Base-by-base conservation (phyloP, 2,329 filamentous ascomycete species). In the Claviceps fusiformis region DNA sequence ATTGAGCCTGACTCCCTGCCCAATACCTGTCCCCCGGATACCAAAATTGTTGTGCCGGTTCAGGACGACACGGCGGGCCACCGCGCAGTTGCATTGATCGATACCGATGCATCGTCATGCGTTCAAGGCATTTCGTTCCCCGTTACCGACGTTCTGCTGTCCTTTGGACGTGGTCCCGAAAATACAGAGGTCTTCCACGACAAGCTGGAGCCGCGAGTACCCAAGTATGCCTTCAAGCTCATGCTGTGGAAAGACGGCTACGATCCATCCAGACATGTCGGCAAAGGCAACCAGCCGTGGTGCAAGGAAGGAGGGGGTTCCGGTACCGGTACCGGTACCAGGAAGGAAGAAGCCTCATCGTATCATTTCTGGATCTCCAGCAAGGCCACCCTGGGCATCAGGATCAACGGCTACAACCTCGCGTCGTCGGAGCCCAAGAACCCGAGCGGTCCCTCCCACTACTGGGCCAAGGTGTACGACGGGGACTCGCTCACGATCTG, bases 141-240 rank as follows among this genome's bases (percentile, higher is more conserved):
- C 39, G 73, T 96, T 15, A 81, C 81, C 11, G 77, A 81, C 45
- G 81, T 82, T 3, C 70, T 88, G 60, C 82, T 85, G 0, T 86
- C 84, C 0, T 97, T 89, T 83, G 92, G 92, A 35, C 82, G 92
- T 31, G 80, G 80, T 0, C 73, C 70, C 0, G 74, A 77, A 24
- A 91, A 89, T 62, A 92, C 86, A 0, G 70, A 83, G 35, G 73
- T 83, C 2, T 88, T 90, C 62, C 69, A 78, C 1, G 73, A 83
- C 50, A 71, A 68, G 35, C 71, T 73, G 29, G 89, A 96, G 60
- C 77, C 75, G 2, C 84, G 83, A 17, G 81, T 97, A 41, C 89
- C 91, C 1, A 92, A 92, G 65, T 84, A 85, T 59, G 89, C 88
- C 0, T 82, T 95, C 61, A 85, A 87, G 62, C 73, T 96, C 43